A percentile compares a stretch with the other conserved stretches of the same genome.
These are phyloP conservation scores for Yamadazyma kitorensis DNA, from an alignment of 805 yeast genomes.

Conservation along the genomic window DNA sequence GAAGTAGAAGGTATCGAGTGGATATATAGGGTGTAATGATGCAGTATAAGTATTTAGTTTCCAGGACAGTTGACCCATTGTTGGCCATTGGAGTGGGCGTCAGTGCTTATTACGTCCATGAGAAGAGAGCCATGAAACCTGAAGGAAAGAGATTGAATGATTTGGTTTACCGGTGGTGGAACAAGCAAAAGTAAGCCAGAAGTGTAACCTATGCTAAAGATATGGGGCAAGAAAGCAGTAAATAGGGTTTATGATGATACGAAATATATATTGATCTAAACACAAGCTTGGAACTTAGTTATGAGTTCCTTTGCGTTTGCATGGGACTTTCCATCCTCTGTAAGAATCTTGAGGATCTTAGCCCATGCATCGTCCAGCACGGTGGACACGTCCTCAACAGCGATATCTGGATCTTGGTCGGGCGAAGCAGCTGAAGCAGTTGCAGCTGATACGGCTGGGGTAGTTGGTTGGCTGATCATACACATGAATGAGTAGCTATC, in stretches of 20 bases:
- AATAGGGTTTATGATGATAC: no score
- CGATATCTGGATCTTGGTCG: constrained; percentile 7
- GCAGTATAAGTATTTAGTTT: constrained; percentile 47
- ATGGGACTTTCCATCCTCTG: constrained; percentile 26
- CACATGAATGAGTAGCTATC: constrained; percentile 36
- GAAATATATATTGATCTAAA: no score
- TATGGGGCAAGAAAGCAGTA: no score
- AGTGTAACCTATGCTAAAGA: no score
- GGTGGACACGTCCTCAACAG: constrained; percentile 6
- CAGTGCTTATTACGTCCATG: constrained; percentile 62
- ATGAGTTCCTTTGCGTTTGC: constrained; percentile 21
- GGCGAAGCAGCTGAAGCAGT: constrained; percentile 4
- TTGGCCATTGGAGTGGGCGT: constrained; percentile 63
- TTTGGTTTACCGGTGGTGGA: constrained; percentile 1
- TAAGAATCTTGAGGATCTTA: constrained; percentile 35
- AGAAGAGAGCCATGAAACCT: constrained; percentile 52
- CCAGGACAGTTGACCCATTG: constrained; percentile 60
- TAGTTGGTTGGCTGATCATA: constrained; percentile 34
- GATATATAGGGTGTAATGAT: no score
- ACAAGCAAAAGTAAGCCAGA: no score
- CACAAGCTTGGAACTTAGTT: constrained; percentile 14
- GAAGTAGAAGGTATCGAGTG: no score
- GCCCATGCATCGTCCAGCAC: constrained; percentile 36
- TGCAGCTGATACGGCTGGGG: constrained; percentile 1
- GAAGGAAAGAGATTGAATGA: constrained; percentile 55